Conservation (phyloP, 2,329 filamentous ascomycete genomes). For the Colletotrichum zoysiae region DNA sequence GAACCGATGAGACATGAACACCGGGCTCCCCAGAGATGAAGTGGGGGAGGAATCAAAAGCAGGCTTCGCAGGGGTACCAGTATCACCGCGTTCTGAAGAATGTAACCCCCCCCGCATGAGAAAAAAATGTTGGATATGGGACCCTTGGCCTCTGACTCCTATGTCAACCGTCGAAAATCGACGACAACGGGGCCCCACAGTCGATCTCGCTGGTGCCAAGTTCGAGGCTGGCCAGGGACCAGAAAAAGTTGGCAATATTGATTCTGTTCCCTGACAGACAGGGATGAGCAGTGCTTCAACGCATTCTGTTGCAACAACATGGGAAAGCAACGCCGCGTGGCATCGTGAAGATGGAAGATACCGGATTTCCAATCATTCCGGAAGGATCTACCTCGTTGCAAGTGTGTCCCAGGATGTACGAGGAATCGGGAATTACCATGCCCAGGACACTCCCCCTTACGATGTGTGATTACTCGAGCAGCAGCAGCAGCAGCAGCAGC, state of each 20-base stretch:
- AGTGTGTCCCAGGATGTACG: neutral
- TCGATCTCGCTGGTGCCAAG: constrained; percentile 39
- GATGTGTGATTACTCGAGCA: neutral
- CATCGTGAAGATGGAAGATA: constrained; percentile 35
- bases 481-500: neutral
- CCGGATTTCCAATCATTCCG: constrained; percentile 16
- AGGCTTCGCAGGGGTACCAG: neutral
- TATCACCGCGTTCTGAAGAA: constrained; percentile 1
- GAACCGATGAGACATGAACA: constrained; percentile 27
- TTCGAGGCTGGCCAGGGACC: constrained; percentile 20
- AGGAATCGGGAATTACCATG: constrained; percentile 25
- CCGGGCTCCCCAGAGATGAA: neutral
- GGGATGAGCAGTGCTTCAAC: constrained; percentile 3
- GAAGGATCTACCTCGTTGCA: constrained; percentile 6
- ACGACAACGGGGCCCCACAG: constrained; percentile 26
- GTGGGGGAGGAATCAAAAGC: constrained; percentile 1
- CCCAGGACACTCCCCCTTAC: neutral
- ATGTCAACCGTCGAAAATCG: neutral
- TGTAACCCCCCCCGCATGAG: constrained; percentile 11
- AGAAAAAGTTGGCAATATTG: constrained; percentile 37
- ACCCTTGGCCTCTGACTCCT: constrained; percentile 26
- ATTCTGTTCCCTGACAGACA: constrained; percentile 15
- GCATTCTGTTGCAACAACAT: constrained; percentile 22
- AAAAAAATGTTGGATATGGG: constrained; percentile 37
- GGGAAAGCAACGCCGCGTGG: constrained; percentile 4